Evolutionary conservation across 2,329 filamentous ascomycete species (phyloP).

Genomic region (Colletotrichum destructivum): DNA sequence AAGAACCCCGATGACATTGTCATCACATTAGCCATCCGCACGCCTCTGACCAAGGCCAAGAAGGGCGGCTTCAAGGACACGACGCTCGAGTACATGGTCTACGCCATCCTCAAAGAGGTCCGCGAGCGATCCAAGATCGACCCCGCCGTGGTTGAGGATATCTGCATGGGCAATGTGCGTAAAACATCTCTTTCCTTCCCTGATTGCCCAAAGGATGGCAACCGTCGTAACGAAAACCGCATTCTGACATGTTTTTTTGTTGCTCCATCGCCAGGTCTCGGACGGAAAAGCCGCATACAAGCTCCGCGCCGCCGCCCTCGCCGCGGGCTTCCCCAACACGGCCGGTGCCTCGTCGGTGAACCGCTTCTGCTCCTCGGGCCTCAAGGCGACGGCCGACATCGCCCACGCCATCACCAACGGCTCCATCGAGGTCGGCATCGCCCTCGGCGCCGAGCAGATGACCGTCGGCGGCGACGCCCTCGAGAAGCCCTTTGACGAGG

Average conservation of each 20-base stretch:
- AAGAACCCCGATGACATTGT: conserved; percentile 98
- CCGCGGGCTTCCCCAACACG: conserved; percentile 95
- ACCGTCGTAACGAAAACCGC: too few relatives aligned
- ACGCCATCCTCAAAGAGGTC: conserved; percentile 85
- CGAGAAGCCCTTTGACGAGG: conserved; percentile 81
- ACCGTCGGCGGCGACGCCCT: conserved; percentile 79
- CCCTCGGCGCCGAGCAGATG: conserved; percentile 93
- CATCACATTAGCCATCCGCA: conserved; percentile 92
- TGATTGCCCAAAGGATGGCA: neutral
- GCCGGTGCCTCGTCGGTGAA: conserved; percentile 86
- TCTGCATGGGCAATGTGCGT: conserved; percentile 90
- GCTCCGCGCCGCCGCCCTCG: conserved; percentile 87
- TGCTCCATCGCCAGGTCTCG: conserved; percentile 71
- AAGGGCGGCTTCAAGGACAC: conserved; percentile 98
- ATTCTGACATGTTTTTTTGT: conserved; percentile 17
- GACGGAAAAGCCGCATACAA: conserved; percentile 93
- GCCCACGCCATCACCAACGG: conserved; percentile 87
- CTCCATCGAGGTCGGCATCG: conserved; percentile 89
- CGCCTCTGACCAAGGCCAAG: conserved; percentile 87
- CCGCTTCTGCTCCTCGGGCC: conserved; percentile 96
- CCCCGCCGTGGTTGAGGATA: conserved; percentile 87
- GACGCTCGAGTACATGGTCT: conserved; percentile 86
- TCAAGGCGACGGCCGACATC: conserved; percentile 96
- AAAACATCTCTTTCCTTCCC: conserved; percentile 9
- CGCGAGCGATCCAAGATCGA: conserved; percentile 82